Evolutionary conservation across 176 grass and related monocot species (phyloP).

Genomic region (Aegilops speltoides): DNA sequence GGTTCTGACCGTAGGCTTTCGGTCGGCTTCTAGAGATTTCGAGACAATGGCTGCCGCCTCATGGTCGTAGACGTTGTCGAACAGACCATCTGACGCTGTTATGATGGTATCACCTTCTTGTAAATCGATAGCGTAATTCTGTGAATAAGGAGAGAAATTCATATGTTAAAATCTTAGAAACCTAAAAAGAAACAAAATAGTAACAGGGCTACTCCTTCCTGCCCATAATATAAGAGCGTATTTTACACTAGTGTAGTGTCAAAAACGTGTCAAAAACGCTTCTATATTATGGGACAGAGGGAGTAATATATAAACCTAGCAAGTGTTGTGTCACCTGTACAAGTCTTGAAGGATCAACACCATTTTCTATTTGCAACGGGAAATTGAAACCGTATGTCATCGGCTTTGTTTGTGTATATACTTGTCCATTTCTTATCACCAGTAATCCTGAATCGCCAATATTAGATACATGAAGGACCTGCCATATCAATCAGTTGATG

Average conservation of each 20-base stretch:
- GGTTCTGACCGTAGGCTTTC: constrained; percentile 58
- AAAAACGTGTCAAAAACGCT: no score
- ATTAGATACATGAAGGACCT: constrained; percentile 84
- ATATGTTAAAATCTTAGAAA: constrained; percentile 1
- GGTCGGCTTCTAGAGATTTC: constrained; percentile 58
- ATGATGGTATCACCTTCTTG: constrained; percentile 77
- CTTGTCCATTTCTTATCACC: constrained; percentile 74
- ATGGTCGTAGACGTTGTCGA: constrained; percentile 85
- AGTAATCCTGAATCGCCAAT: constrained; percentile 96
- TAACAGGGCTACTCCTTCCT: no score
- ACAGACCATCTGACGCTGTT: constrained; percentile 86
- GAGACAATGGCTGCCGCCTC: constrained; percentile 65
- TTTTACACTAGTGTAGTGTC: no score
- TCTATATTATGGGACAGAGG: no score
- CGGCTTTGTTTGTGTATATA: constrained; percentile 72
- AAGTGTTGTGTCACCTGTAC: constrained; percentile 53
- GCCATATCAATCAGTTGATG: not conserved
- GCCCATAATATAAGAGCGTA: no score
- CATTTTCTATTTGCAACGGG: constrained; percentile 94
- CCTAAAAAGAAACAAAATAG: not conserved
- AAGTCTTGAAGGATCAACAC: constrained; percentile 77
- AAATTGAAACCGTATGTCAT: constrained; percentile 99
- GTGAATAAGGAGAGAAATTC: not conserved
- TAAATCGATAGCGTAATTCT: constrained; percentile 73
- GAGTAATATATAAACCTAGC: not conserved